These are phyloP conservation scores for Clitopilus hobsonii DNA, from an alignment of 768 basidiomycete genomes.

Conservation along the genomic window DNA sequence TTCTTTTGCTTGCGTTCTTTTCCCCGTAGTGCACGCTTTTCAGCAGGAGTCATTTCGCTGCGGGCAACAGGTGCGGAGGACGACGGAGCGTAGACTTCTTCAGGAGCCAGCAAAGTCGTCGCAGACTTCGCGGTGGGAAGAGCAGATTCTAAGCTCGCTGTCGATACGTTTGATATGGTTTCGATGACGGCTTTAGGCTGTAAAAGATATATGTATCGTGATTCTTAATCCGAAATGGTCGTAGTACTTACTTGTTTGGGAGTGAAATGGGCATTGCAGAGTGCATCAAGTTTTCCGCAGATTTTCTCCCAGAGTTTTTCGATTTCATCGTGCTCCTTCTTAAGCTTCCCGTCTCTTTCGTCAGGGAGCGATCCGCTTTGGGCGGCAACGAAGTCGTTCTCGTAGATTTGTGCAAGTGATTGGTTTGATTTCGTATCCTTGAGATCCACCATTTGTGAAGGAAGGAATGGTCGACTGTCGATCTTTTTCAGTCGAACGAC, in stretches of 20 bases:
- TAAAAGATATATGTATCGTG: not conserved
- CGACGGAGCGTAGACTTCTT: conserved; percentile 76
- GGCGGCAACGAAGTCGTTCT: conserved; percentile 79
- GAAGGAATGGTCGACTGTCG: conserved; percentile 86
- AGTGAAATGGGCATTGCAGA: conserved; percentile 93
- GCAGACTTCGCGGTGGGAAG: conserved; percentile 77
- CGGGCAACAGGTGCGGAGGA: conserved; percentile 53
- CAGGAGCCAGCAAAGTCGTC: conserved; percentile 84
- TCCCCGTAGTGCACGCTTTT: conserved; percentile 70
- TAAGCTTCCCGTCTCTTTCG: conserved; percentile 84
- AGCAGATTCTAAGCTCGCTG: conserved; percentile 83
- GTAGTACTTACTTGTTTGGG: conserved; percentile 75
- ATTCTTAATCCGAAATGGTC: not conserved
- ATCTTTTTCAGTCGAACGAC: conserved; percentile 77
- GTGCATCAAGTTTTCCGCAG: conserved; percentile 83
- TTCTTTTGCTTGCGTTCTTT: conserved; percentile 69
- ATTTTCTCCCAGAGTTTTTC: conserved; percentile 81
- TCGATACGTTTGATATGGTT: conserved; percentile 76
- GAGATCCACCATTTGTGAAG: conserved; percentile 84
- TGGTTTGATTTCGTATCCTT: conserved; percentile 85
- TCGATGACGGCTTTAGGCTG: conserved; percentile 89
- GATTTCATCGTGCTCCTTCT: conserved; percentile 87
- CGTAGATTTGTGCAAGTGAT: conserved; percentile 94
- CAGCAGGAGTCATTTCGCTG: conserved; percentile 78
- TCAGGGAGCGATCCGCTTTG: conserved; percentile 55